Conservation (phyloP, 164 flowering plant species). For the Umbellularia californica region DNA sequence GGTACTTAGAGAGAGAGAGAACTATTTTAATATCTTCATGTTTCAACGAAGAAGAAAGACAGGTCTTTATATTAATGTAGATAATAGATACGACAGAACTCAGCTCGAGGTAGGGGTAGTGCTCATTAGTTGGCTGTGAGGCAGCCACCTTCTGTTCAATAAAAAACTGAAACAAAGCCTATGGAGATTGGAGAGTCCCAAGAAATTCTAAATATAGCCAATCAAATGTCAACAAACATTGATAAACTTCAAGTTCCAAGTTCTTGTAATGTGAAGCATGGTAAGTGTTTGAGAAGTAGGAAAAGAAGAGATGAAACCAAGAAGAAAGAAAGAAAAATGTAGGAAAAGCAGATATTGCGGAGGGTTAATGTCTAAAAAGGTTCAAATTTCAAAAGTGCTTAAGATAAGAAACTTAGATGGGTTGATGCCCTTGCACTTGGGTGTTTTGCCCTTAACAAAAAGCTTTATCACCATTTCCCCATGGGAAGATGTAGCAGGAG, state of each 20-base stretch:
- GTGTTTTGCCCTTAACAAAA: background rate
- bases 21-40: background rate
- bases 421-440: background rate
- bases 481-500: background rate
- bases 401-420: background rate
- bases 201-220: constrained; percentile 3
- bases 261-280: background rate
- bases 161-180: background rate
- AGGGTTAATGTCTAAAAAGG: background rate
- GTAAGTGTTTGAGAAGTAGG: background rate
- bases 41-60: background rate
- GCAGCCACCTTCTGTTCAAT: background rate
- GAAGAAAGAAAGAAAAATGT: background rate
- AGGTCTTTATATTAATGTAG: background rate
- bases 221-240: background rate
- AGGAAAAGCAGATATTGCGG: background rate
- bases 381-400: background rate
- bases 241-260: constrained; percentile 5
- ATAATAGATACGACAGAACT: background rate
- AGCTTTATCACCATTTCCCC: background rate
- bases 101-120: background rate
- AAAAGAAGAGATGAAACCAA: background rate
- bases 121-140: background rate
- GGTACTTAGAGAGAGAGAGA: background rate
- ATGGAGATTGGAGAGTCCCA: background rate